Base-by-base conservation (phyloP, 1,284 basidiomycete species). In the Puccinia horiana region DNA sequence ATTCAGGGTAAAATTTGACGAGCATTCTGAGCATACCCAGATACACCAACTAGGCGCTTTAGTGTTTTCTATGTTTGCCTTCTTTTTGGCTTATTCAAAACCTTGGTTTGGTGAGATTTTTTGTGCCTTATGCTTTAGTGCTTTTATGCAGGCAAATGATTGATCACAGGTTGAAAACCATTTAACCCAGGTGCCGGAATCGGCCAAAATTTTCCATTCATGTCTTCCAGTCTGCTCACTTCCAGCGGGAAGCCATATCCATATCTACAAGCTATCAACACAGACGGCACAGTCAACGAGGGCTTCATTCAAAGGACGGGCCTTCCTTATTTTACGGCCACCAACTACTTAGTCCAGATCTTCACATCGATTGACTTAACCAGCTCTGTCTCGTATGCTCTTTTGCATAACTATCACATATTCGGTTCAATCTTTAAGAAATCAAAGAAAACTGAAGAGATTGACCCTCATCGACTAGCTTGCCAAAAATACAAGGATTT, bases 61-160 rank as follows among this genome's bases (percentile, higher is more conserved):
- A 16, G 29, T 79, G n/a, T 16, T 79, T 23, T 69, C 76, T 20
- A 42, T 65, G n/a, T 67, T 79, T 18, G 49, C 54, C 63, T 70
- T 69, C 14, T 70, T 65, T 23, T 26, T 79, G 8, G 65, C 56
- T 52, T 79, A 69, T 70, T 69, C 61, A 3, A 40, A 56, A 14
- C 70, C 76, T 65, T 79, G 76, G 76, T 79, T 52, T 79, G 65
- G 76, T 79, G 63, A 69, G 76, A 37, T 26, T 67, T 67, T 63
- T 5, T 65, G 2, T 47, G n/a, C n/a, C n/a, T n/a, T n/a, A n/a
- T n/a, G n/a, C n/a, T n/a, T n/a, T n/a, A n/a, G n/a, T n/a, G n/a
- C 26, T 44, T 44, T 26, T 40, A 1, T 44, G 18, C 42, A 47
- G n/a, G 16, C 40, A 29, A 73, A 47, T 4, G 6, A 49, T n/a